A percentile compares a stretch with the other conserved stretches of the same genome.
Conservation (phyloP, 495 filamentous ascomycete genomes). For the Tetracladium setigerum region DNA sequence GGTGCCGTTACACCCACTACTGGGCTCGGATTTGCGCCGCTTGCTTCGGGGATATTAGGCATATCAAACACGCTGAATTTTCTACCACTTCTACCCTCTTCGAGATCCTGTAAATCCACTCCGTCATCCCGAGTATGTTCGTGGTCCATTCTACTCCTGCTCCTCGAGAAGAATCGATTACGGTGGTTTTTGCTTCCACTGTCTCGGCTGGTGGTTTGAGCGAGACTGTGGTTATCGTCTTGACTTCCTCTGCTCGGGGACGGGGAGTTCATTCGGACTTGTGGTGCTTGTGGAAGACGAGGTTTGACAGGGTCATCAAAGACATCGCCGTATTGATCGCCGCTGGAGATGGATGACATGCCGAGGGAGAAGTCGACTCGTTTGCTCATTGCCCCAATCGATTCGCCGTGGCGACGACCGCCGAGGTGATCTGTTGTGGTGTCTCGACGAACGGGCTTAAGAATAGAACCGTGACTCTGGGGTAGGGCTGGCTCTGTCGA, state of each 20-base stretch:
- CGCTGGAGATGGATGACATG: slow-evolving; percentile 50
- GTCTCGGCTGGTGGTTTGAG: slow-evolving; percentile 15
- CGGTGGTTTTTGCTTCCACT: slow-evolving; percentile 19
- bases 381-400: slow-evolving; percentile 52
- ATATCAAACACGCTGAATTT: slow-evolving; percentile 17
- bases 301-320: slow-evolving; percentile 46
- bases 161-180: slow-evolving; percentile 29
- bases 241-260: slow-evolving; percentile 3
- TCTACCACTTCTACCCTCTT: slow-evolving; percentile 20
- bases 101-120: slow-evolving; percentile 25
- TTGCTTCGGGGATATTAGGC: slow-evolving; percentile 29
- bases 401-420: slow-evolving; percentile 46
- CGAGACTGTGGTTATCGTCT: slow-evolving; percentile 2
- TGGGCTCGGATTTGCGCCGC: slow-evolving; percentile 2
- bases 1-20: neutral
- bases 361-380: slow-evolving; percentile 74
- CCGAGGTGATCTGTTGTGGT: too few relatives aligned
- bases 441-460: too few relatives aligned
- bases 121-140: slow-evolving; percentile 21
- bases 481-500: too few relatives aligned
- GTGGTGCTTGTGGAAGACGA: slow-evolving; percentile 9
- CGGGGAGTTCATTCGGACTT: slow-evolving; percentile 4
- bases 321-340: slow-evolving; percentile 61
- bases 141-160: slow-evolving; percentile 11
- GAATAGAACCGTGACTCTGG: too few relatives aligned